Evolutionary conservation across 345 rosid genomes (phyloP).

Genomic region (Jatropha curcas): DNA sequence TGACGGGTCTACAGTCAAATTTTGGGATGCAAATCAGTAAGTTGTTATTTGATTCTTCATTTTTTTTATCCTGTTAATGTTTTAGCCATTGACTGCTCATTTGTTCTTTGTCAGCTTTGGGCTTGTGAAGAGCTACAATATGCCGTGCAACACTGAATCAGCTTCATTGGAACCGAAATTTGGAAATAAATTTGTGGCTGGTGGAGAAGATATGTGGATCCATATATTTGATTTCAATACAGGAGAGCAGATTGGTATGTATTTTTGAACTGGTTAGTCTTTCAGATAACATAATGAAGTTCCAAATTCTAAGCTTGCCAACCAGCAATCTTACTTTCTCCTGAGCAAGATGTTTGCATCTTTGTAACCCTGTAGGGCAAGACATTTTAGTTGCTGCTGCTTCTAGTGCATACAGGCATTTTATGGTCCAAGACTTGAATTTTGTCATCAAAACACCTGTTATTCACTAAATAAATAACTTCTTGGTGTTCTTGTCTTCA

Average conservation of each 20-base stretch:
- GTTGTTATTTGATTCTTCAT: constrained; percentile 27
- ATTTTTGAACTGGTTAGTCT: not conserved
- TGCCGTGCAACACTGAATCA: constrained; percentile 85
- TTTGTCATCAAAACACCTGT: not conserved
- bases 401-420: too few species aligned
- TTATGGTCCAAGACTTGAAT: not conserved
- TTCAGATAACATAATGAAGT: not conserved
- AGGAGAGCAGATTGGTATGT: constrained; percentile 71
- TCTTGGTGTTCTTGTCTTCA: not conserved
- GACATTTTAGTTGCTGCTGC: too few species aligned
- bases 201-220: constrained; percentile 96
- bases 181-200: constrained; percentile 83
- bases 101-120: constrained; percentile 59
- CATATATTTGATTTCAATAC: constrained; percentile 73
- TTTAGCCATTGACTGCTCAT: constrained; percentile 1
- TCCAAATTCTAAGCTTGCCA: not conserved
- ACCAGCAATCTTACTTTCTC: not conserved
- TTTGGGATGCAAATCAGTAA: constrained; percentile 98
- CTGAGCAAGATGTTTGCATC: not conserved
- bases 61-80: not conserved
- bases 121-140: constrained; percentile 77
- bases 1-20: constrained; percentile 88
- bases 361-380: not conserved
- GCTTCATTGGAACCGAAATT: constrained; percentile 76
- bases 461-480: not conserved